phyloP scores from a whole-genome alignment of 345 rosid species.

The Balakata baccata region DNA sequence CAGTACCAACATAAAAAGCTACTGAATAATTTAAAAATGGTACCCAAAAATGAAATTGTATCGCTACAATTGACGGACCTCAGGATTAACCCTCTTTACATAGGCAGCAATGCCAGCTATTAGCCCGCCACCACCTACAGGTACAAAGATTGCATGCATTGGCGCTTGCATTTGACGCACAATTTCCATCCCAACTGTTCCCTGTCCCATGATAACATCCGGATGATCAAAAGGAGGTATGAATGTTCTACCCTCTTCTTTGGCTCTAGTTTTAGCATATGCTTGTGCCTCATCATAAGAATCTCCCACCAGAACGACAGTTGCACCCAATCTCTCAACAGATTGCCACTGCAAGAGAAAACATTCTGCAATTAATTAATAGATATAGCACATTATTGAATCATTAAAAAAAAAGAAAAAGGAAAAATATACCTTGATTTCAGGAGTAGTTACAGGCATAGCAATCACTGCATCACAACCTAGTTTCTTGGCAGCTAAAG shows the following conservation, averaged over 20 bases:
- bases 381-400: not conserved
- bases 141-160: slow-evolving; percentile 89
- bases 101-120: slow-evolving; percentile 98
- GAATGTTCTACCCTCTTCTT: slow-evolving; percentile 67
- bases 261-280: slow-evolving; percentile 67
- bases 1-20: not conserved
- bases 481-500: slow-evolving; percentile 69
- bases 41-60: not conserved
- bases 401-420: not conserved
- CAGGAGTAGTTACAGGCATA: slow-evolving; percentile 94
- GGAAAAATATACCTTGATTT: slow-evolving; percentile 59
- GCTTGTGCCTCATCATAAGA: slow-evolving; percentile 89
- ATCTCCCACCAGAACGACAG: slow-evolving; percentile 82
- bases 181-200: slow-evolving; percentile 97
- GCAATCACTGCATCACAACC: slow-evolving; percentile 75
- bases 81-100: slow-evolving; percentile 78
- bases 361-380: slow-evolving; percentile 13
- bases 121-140: slow-evolving; percentile 96
- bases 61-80: slow-evolving; percentile 45
- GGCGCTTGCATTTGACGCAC: slow-evolving; percentile 69
- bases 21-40: not conserved
- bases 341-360: slow-evolving; percentile 66
- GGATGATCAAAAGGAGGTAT: slow-evolving; percentile 98
- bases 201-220: slow-evolving; percentile 89
- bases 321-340: slow-evolving; percentile 77